A percentile compares a stretch with the other conserved stretches of the same genome.
Conservation (phyloP, 805 yeast species). For the Metschnikowia gelsemii region DNA sequence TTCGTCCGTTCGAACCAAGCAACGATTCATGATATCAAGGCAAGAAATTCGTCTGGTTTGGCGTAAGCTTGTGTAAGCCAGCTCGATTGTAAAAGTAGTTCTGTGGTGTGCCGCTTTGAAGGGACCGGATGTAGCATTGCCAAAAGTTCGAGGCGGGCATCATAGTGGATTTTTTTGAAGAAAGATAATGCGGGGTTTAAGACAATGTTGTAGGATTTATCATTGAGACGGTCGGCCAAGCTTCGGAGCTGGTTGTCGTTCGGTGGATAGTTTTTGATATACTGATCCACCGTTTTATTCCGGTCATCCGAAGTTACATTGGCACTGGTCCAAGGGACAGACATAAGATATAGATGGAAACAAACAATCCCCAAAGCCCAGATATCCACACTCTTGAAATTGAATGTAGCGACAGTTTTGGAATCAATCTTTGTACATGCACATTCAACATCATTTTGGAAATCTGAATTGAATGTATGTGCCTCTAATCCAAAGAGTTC, state of each 20-base stretch:
- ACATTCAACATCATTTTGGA: neutral
- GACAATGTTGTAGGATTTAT: constrained; percentile 18
- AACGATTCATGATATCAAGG: constrained; percentile 8
- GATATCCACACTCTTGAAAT: constrained; percentile 43
- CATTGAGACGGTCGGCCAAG: constrained; percentile 28
- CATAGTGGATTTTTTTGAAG: constrained; percentile 39
- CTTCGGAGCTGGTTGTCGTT: constrained; percentile 22
- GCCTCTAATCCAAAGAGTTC: constrained; percentile 39
- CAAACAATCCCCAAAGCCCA: constrained; percentile 56
- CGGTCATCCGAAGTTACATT: constrained; percentile 20
- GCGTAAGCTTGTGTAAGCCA: constrained; percentile 44
- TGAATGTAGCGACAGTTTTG: constrained; percentile 1
- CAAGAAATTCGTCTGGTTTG: constrained; percentile 35
- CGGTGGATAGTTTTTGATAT: constrained; percentile 29
- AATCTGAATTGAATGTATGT: neutral
- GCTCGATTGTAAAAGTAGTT: constrained; percentile 27
- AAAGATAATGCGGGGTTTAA: constrained; percentile 34
- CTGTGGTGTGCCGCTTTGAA: constrained; percentile 24
- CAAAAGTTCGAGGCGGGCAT: constrained; percentile 33
- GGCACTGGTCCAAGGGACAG: constrained; percentile 50
- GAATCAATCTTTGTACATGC: neutral
- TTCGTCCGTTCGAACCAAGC: neutral
- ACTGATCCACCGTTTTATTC: constrained; percentile 26
- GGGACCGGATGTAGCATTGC: constrained; percentile 36
- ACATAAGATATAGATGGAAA: constrained; percentile 43